Conservation (phyloP, 2,329 filamentous ascomycete species). For the Fusarium coffeatum region DNA sequence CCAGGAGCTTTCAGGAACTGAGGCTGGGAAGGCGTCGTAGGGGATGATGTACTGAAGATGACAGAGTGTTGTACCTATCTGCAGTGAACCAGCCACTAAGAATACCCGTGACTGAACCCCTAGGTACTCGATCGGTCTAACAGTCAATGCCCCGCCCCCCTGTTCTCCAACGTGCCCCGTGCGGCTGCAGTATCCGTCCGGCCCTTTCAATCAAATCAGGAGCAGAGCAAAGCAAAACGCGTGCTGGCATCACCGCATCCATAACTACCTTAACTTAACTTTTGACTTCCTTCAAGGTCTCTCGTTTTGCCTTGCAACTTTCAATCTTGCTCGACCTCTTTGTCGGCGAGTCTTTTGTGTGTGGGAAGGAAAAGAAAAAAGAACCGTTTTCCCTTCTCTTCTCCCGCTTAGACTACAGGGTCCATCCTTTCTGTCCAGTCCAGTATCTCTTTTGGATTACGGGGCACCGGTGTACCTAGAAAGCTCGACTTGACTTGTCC, state of each 20-base stretch:
- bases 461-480: slow-evolving; percentile 34
- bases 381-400: slow-evolving; percentile 16
- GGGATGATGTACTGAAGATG: slow-evolving; percentile 17
- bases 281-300: slow-evolving; percentile 39
- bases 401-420: slow-evolving; percentile 29
- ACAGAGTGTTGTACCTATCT: slow-evolving; percentile 11
- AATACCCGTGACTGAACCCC: slow-evolving; percentile 30
- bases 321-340: slow-evolving; percentile 42
- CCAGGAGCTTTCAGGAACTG: slow-evolving; percentile 39
- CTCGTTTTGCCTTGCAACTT: slow-evolving; percentile 41
- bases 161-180: slow-evolving; percentile 43
- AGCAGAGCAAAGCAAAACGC: slow-evolving; percentile 45
- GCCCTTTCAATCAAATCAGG: slow-evolving; percentile 44
- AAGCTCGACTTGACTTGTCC: background rate
- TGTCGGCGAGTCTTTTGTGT: slow-evolving; percentile 39
- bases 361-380: slow-evolving; percentile 32
- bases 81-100: background rate
- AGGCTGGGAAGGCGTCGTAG: slow-evolving; percentile 37
- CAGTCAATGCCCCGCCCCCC: slow-evolving; percentile 41
- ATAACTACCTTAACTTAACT: slow-evolving; percentile 39
- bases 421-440: slow-evolving; percentile 26
- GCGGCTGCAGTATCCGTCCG: slow-evolving; percentile 44
- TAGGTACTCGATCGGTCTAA: slow-evolving; percentile 33
- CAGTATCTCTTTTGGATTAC: slow-evolving; percentile 30
- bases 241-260: slow-evolving; percentile 49